phyloP scores from a whole-genome alignment of 208 protist species.

The Vickermania spadyakhi region DNA sequence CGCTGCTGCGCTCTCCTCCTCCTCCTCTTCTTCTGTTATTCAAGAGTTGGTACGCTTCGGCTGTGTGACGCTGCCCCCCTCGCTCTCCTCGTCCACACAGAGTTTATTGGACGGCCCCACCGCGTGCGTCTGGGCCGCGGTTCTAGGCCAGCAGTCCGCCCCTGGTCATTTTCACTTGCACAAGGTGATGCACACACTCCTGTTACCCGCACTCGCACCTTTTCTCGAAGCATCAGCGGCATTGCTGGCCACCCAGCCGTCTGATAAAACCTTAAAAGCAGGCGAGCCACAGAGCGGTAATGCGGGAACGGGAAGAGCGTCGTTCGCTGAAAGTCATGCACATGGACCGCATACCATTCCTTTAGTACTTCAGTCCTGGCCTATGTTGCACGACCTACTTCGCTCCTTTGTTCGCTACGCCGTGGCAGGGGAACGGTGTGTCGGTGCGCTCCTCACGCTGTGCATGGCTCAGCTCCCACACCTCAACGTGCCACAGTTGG shows the following conservation, averaged over 20 bases:
- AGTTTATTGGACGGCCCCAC: constrained; percentile 13
- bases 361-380: background rate
- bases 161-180: constrained; percentile 67
- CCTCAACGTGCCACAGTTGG: background rate
- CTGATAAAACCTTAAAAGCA: background rate
- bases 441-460: background rate
- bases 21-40: too few species aligned
- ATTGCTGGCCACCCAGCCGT: constrained; percentile 7
- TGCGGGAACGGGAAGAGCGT: too few species aligned
- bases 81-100: too few species aligned
- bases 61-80: too few species aligned
- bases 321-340: background rate
- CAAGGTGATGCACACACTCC: constrained; percentile 41
- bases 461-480: background rate
- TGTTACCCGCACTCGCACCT: constrained; percentile 41
- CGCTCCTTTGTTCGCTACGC: constrained; percentile 11
- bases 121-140: constrained; percentile 33
- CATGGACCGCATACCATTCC: background rate
- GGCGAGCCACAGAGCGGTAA: too few species aligned
- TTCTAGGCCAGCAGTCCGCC: constrained; percentile 36
- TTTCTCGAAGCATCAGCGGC: constrained; percentile 13
- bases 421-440: background rate
- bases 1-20: background rate
- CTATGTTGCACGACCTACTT: constrained; percentile 1
- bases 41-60: too few species aligned